Conservation (phyloP, 2,329 filamentous ascomycete species). For the Trichoderma sp. region DNA sequence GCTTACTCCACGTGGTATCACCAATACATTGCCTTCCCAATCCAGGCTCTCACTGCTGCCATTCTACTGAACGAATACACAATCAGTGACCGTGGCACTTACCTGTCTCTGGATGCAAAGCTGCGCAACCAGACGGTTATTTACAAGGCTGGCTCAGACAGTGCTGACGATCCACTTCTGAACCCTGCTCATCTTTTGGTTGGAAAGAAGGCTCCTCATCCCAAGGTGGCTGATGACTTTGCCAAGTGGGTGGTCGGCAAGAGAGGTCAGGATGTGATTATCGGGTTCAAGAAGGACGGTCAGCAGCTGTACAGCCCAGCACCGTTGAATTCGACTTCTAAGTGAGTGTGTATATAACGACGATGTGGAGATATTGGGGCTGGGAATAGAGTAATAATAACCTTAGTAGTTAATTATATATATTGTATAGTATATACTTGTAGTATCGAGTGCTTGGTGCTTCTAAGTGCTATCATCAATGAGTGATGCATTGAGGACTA, state of each 20-base stretch:
- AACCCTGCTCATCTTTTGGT: conserved; percentile 44
- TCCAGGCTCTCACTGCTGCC: conserved; percentile 43
- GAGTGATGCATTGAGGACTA: too few species aligned
- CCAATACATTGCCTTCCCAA: conserved; percentile 43
- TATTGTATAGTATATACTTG: too few species aligned
- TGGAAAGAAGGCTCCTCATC: conserved; percentile 34
- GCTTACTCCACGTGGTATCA: conserved; percentile 47
- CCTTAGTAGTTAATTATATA: too few species aligned
- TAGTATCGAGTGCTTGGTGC: too few species aligned
- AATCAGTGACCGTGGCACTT: conserved; percentile 45
- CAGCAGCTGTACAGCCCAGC: conserved; percentile 37
- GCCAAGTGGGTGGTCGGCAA: conserved; percentile 38
- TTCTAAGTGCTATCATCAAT: too few species aligned
- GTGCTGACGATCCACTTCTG: conserved; percentile 37
- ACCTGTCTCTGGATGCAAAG: conserved; percentile 35
- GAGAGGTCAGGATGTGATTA: conserved; percentile 38
- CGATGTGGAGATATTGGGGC: neutral
- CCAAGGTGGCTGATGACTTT: conserved; percentile 35
- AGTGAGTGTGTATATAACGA: neutral
- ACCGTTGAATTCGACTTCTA: conserved; percentile 17
- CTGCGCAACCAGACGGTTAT: conserved; percentile 35
- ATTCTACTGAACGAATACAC: conserved; percentile 44
- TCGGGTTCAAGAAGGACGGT: conserved; percentile 37
- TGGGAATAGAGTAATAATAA: neutral
- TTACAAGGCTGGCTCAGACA: conserved; percentile 37